phyloP scores from a whole-genome alignment of 176 grass and related monocot genomes.

The Dendrocalamus sinicus region DNA sequence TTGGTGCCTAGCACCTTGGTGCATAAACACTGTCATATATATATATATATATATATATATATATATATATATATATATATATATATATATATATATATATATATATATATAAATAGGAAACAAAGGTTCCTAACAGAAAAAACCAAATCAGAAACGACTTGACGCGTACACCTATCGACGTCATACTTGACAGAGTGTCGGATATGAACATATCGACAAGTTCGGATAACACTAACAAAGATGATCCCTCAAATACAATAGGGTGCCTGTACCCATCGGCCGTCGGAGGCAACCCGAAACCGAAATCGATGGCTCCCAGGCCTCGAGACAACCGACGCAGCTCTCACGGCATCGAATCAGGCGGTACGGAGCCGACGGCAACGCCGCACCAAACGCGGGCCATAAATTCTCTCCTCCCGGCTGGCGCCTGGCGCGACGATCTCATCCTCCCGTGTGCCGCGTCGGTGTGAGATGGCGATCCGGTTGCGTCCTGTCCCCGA shows the following conservation, averaged over 20 bases:
- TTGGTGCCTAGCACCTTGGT: no score
- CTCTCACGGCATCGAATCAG: background rate
- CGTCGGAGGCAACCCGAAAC: background rate
- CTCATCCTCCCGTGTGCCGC: background rate
- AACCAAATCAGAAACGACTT: no score
- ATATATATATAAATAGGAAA: no score
- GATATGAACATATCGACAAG: no score
- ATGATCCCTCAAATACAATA: background rate
- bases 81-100: no score
- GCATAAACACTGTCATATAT: no score
- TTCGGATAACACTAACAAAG: background rate
- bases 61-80: no score
- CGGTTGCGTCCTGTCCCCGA: background rate
- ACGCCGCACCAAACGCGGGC: conserved; percentile 19
- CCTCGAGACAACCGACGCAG: background rate
- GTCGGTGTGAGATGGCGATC: background rate
- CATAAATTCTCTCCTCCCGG: background rate
- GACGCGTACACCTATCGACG: no score
- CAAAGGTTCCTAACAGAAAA: no score
- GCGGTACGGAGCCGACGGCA: background rate
- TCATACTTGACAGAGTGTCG: no score
- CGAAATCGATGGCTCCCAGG: background rate
- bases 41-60: no score
- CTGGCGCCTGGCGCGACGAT: background rate
- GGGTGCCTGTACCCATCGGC: background rate